Percentiles rank a stretch among this genome's conserved stretches.
Evolutionary conservation across 78 protist genomes (phyloP).

Genomic region (Dictyostelium discoideum): dicty_2.7 NC_007091.3:2522001-2522500

Average conservation of each 20-base stretch:
- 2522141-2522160: conserved; percentile 88
- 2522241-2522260: conserved; percentile 39
- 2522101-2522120: conserved; percentile 86
- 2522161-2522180: conserved; percentile 86
- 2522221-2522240: too few relatives aligned
- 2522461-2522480: conserved; percentile 75
- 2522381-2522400: conserved; percentile 28
- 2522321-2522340: conserved; percentile 58
- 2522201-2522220: not conserved
- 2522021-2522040: conserved; percentile 80
- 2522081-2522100: conserved; percentile 8
- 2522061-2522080: conserved; percentile 54
- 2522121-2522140: conserved; percentile 89
- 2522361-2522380: conserved; percentile 56
- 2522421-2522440: conserved; percentile 75
- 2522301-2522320: conserved; percentile 78
- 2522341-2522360: conserved; percentile 24
- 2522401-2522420: conserved; percentile 81
- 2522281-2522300: conserved; percentile 74
- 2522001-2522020: conserved; percentile 73
- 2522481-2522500: conserved; percentile 61
- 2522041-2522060: conserved; percentile 76
- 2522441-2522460: conserved; percentile 80
- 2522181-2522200: not conserved
- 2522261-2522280: conserved; percentile 60